Evolutionary conservation across 202 grass and related monocot species (phyloP).

Genomic region (Schoenoplectus triqueter): DNA sequence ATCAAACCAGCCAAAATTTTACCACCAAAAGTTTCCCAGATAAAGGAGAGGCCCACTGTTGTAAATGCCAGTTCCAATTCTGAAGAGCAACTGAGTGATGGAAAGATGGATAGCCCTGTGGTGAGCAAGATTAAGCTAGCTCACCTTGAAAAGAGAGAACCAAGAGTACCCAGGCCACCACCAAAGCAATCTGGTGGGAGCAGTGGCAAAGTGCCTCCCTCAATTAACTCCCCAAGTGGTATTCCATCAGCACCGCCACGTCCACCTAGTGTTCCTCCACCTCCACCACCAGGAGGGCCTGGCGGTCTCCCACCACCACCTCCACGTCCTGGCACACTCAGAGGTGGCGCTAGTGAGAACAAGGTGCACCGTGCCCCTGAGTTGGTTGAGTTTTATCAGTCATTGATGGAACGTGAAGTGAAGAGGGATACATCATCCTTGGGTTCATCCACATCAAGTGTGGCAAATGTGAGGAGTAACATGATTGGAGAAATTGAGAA

Average conservation of each 20-base stretch:
- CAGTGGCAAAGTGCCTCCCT: conserved; percentile 28
- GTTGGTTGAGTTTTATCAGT: conserved; percentile 91
- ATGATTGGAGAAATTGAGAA: conserved; percentile 97
- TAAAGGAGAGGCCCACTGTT: conserved; percentile 67
- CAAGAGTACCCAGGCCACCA: conserved; percentile 84
- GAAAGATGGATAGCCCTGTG: conserved; percentile 47
- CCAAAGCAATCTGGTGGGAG: conserved; percentile 47
- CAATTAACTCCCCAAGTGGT: conserved; percentile 45
- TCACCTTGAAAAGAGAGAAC: conserved; percentile 81
- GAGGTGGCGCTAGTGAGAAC: conserved; percentile 43
- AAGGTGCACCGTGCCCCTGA: conserved; percentile 67
- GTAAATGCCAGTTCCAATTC: conserved; percentile 42
- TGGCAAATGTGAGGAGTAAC: conserved; percentile 72
- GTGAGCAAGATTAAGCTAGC: conserved; percentile 80
- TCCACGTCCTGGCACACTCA: conserved; percentile 55
- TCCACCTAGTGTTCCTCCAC: conserved; percentile 66
- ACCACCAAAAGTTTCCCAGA: conserved; percentile 75
- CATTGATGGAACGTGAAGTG: conserved; percentile 80
- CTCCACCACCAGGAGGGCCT: conserved; percentile 56
- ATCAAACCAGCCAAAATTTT: conserved; percentile 45
- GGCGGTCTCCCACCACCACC: conserved; percentile 53
- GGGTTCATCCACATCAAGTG: conserved; percentile 53
- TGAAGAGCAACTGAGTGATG: conserved; percentile 56
- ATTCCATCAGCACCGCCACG: conserved; percentile 40
- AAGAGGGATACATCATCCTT: conserved; percentile 72